Base-by-base conservation (phyloP, 225 moss, liverwort and hornwort genomes). In the Thuidium tamariscinum region DNA sequence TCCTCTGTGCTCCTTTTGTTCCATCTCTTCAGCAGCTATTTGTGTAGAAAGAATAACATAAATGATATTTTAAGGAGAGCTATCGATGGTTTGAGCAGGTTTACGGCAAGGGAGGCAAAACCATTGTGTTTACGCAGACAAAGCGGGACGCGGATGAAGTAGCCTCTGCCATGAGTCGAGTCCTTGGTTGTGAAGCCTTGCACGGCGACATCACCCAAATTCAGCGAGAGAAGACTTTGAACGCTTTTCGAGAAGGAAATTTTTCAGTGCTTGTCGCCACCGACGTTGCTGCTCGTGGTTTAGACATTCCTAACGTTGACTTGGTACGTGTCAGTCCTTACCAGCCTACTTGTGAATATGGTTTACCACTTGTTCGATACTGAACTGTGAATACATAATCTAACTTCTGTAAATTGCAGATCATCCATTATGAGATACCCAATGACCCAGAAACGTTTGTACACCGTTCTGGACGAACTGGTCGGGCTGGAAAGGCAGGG, bases 101-200 rank as follows among this genome's bases (percentile, higher is more conserved):
- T 18, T 95, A 97, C 34, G 94, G 93, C 70, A 96, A 94, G 73
- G 95, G 96, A 77, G 96, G 95, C n/a, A 96, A 96, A 84, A 94
- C 97, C 20, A 97, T 97, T 63, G 93, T 96, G 44, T 97, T 96
- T 59, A 97, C 97, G 5, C 97, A 97, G 85, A 96, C 97, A 3
- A 97, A 97, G 82, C 92, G 96, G 71, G 97, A 96, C 84, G 97
- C 97, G 39, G 97, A 97, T 79, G 97, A 96, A 60, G 95, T 96
- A 9, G 91, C 97, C 19, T 77, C 92, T 26, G 89, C 94, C 56
- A 94, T 97, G 97, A 92, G 96, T 60, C 93, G 97, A 59, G 83
- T 92, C 16, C 61, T 97, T 13, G 97, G 97, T 79, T 97, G 96
- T 87, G 96, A 97, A 90, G 96, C 97, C 65, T 90, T 96, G 91